Base-by-base conservation (phyloP, 2,329 filamentous ascomycete genomes). In the Claviceps fusiformis region DNA sequence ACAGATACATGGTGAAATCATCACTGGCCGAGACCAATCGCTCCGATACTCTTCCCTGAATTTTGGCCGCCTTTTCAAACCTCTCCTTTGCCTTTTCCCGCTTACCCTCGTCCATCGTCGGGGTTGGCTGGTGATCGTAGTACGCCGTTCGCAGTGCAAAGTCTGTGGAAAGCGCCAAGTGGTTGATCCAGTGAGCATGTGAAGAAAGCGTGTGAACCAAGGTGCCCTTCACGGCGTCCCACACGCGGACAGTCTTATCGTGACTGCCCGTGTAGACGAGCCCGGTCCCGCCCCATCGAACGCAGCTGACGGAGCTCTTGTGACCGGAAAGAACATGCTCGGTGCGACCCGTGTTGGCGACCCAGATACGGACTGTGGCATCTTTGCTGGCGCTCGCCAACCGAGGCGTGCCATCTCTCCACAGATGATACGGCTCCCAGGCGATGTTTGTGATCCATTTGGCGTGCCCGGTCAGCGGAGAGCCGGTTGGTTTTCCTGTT, bases 111-210 rank as follows among this genome's bases (percentile, higher is more conserved):
- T 83, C 81, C 0, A 81, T 81, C 0, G 74, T 71, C 0, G 91
- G 91, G 0, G 87, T 74, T 7, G 73, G 74, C 59, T 83, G 83
- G 68, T 96, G 90, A 64, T 97, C 92, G 65, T 88, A 87, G 71
- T 85, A 98, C 1, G 81, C 85, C 0, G 91, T 96, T 52, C 90
- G 81, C 41, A 96, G 75, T 2, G 86, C 90, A 64, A 91, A 93
- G 64, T 97, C 93, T 4, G 90, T 96, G 0, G 90, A 96, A 5
- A 98, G 78, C 0, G 93, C 90, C 27, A 98, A 79, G 65, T 96
- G 89, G 67, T 98, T 98, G 35, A 98, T 88, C 82, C 92, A 95
- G 67, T 97, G 93, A 0, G 87, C 89, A 67, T 98, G 95, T 1
- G 86, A 78, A 24, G 80, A 82, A 9, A 97, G 74, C 0, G 86